Percentiles rank a stretch among this genome's conserved stretches.
Evolutionary conservation across 2,329 filamentous ascomycete genomes (phyloP).

Genomic region (Teratosphaeria nubilosa): DNA sequence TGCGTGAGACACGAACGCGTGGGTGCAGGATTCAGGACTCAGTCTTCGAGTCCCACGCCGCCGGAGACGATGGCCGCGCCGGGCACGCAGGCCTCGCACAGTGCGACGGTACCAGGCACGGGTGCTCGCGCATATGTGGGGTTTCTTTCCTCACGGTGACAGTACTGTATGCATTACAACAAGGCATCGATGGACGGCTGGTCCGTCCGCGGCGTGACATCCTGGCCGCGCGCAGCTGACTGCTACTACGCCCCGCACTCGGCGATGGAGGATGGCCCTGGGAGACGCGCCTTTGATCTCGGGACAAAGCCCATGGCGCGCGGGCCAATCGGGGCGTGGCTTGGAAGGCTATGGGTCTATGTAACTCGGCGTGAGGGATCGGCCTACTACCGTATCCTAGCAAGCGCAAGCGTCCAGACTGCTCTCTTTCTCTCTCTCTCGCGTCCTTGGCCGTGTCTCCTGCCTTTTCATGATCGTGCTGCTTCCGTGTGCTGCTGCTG

Average conservation of each 20-base stretch:
- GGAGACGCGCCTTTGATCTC: not conserved
- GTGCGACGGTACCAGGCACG: too few relatives aligned
- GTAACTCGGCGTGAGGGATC: not conserved
- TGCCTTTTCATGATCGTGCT: too few relatives aligned
- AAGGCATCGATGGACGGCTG: too few relatives aligned
- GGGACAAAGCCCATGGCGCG: not conserved
- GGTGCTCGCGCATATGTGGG: not conserved
- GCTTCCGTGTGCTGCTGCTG: not conserved
- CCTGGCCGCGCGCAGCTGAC: too few relatives aligned
- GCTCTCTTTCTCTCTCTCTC: too few relatives aligned
- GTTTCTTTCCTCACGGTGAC: not conserved
- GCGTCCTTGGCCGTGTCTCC: too few relatives aligned
- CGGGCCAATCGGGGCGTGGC: not conserved
- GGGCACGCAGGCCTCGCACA: not conserved
- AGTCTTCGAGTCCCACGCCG: not conserved
- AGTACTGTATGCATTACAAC: too few relatives aligned
- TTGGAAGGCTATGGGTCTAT: not conserved
- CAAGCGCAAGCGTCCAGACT: not conserved
- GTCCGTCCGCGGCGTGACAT: too few relatives aligned
- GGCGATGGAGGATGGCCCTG: not conserved
- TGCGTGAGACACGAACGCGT: not conserved
- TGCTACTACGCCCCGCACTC: not conserved
- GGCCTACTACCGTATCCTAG: not conserved
- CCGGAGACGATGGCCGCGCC: not conserved
- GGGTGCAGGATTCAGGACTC: not conserved